phyloP scores from a whole-genome alignment of 2,329 filamentous ascomycete species.

The Aspergillus ibericus region DNA sequence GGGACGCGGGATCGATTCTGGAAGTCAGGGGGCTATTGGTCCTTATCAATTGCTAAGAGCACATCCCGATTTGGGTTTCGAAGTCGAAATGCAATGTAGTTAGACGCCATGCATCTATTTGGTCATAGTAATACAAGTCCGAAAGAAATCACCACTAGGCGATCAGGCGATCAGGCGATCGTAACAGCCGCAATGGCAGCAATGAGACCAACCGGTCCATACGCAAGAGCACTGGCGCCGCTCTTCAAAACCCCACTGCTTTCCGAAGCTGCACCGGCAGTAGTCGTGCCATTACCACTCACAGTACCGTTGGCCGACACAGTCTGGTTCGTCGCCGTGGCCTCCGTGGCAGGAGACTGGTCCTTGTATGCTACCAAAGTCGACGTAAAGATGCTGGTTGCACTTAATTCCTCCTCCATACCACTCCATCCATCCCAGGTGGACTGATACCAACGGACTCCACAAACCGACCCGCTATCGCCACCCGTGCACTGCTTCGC shows the following conservation, averaged over 20 bases:
- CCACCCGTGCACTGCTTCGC: slow-evolving; percentile 52
- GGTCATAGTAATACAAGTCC: background rate
- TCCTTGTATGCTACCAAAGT: slow-evolving; percentile 5
- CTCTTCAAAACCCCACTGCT: background rate
- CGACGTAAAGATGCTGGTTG: slow-evolving; percentile 14
- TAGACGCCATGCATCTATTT: too few species aligned
- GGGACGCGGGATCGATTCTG: too few species aligned
- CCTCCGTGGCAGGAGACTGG: background rate
- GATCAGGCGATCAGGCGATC: background rate
- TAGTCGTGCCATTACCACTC: background rate
- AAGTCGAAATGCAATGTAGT: too few species aligned
- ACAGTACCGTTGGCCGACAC: background rate
- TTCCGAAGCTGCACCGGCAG: background rate
- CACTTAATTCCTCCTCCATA: slow-evolving; percentile 35
- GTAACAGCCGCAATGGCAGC: background rate
- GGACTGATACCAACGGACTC: slow-evolving; percentile 34
- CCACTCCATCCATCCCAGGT: slow-evolving; percentile 28
- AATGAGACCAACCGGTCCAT: background rate
- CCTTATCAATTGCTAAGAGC: too few species aligned
- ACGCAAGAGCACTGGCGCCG: background rate
- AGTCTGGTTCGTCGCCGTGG: background rate
- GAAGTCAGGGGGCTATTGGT: too few species aligned
- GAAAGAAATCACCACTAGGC: too few species aligned
- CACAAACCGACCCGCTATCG: slow-evolving; percentile 37
- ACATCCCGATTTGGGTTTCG: too few species aligned